A percentile compares a stretch with the other conserved stretches of the same genome.
phyloP scores from a whole-genome alignment of 176 grass and related monocot genomes.

The Secale cereale region DNA sequence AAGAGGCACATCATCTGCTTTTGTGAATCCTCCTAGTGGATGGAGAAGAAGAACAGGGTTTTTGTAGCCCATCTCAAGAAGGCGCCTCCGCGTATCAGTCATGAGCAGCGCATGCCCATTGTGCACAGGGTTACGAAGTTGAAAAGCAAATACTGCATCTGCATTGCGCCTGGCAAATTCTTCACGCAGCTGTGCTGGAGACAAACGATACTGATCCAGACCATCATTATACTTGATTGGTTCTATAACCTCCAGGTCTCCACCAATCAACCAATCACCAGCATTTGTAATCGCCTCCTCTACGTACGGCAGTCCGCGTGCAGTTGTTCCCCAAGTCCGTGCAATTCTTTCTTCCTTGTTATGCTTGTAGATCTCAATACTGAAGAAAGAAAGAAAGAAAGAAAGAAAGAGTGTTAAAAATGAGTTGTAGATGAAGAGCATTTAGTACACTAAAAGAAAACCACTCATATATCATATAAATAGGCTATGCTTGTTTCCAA shows the following conservation, averaged over 20 bases:
- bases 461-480: background rate
- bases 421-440: background rate
- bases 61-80: slow-evolving; percentile 92
- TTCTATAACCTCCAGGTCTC: slow-evolving; percentile 95
- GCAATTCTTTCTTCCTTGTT: slow-evolving; percentile 99
- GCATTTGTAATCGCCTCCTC: slow-evolving; percentile 82
- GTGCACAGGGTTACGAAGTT: slow-evolving; percentile 97
- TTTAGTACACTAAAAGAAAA: slow-evolving; percentile 1
- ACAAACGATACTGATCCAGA: slow-evolving; percentile 88
- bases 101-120: slow-evolving; percentile 97
- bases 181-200: slow-evolving; percentile 80
- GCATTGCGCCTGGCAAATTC: slow-evolving; percentile 89
- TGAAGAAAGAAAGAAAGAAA: slow-evolving; percentile 37
- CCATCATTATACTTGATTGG: slow-evolving; percentile 97
- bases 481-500: background rate
- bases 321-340: slow-evolving; percentile 93
- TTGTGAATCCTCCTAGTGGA: slow-evolving; percentile 96
- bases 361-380: slow-evolving; percentile 98
- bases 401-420: slow-evolving; percentile 1
- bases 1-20: slow-evolving; percentile 94
- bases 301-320: slow-evolving; percentile 74
- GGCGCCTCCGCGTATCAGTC: slow-evolving; percentile 79
- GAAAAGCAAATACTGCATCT: slow-evolving; percentile 97
- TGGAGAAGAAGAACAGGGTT: slow-evolving; percentile 94
- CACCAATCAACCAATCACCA: slow-evolving; percentile 97